Base-by-base conservation (phyloP, 2,329 filamentous ascomycete species). In the Botrytis fabae region DNA sequence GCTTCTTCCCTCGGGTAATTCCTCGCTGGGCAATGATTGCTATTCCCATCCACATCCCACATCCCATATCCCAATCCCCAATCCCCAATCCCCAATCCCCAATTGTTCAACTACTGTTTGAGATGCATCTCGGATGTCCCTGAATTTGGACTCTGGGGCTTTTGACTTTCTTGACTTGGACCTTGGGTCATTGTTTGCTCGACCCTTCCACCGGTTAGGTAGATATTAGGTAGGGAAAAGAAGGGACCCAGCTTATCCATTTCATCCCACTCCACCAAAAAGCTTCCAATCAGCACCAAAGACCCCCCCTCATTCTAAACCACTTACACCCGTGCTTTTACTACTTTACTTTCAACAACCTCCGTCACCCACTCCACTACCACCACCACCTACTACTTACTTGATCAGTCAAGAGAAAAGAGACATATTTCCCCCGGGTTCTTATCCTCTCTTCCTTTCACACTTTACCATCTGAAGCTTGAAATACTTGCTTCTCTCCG, bases 201-300 rank as follows among this genome's bases (percentile, higher is more conserved):
- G 48, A 54, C 48, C 48, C n/a, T 7, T n/a, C 14, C 7, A 54
- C 48, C 48, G 7, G 16, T n/a, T 54, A 54, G 25, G 25, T n/a
- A 54, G 25, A 16, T 38, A 9, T 38, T 38, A 38, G 35, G 38
- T 38, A 38, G 38, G 2, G 25, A 38, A 61, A 38, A 61, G 32
- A 38, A 61, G 59, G 59, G 59, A 38, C 48, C 48, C 48, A 54
- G 48, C 48, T 61, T 61, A 61, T 61, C 60, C 61, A 28, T 44
- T n/a, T n/a, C 40, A 63, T 42, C 61, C n/a, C 22, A 32, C 61
- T 46, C 61, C 61, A 64, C 40, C 44, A 46, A 28, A 44, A 46
- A 64, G 61, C 40, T 44, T 20, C 61, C 61, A 64, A 64, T 64
- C 61, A 64, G 40, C 61, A 64, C 20, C 40, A 14, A 25, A 61